phyloP scores from a whole-genome alignment of 1,284 basidiomycete species.

The Naganishia sp. region DNA sequence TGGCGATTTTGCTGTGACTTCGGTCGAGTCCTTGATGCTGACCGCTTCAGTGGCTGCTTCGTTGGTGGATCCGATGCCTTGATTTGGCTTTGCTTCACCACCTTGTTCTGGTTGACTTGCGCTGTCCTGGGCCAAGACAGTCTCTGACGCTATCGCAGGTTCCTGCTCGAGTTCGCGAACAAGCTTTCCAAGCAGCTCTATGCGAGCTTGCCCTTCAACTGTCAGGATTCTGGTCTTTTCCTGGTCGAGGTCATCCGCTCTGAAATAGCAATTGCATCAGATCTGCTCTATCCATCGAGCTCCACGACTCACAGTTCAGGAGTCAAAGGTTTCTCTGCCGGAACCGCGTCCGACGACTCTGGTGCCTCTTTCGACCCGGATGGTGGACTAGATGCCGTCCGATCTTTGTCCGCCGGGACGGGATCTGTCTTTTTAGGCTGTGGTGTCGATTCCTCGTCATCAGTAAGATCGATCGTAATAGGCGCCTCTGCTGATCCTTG shows the following conservation, averaged over 20 bases:
- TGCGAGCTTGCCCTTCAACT: constrained; percentile 3
- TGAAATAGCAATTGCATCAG: background rate
- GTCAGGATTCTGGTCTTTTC: constrained; percentile 18
- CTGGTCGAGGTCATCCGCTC: constrained; percentile 4
- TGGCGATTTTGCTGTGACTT: background rate
- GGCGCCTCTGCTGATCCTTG: background rate
- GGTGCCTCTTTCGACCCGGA: background rate
- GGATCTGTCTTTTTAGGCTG: background rate
- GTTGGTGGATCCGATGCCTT: background rate
- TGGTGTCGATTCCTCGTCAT: constrained; percentile 4
- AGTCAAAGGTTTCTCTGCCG: background rate
- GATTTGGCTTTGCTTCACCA: background rate
- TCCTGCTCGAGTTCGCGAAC: constrained; percentile 25
- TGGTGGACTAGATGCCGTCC: background rate
- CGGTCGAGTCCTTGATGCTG: too few species aligned
- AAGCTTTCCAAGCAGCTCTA: constrained; percentile 8
- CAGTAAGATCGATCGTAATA: constrained; percentile 20
- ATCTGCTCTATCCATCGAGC: background rate
- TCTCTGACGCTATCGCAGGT: background rate
- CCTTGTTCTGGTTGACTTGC: background rate
- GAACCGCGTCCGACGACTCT: too few species aligned
- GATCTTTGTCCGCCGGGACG: background rate
- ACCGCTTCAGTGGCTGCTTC: background rate
- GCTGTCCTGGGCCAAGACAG: background rate
- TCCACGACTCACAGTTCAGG: background rate